These are phyloP conservation scores for Fusarium algeriense DNA, from an alignment of 2,329 filamentous ascomycete species.

Conservation along the genomic window DNA sequence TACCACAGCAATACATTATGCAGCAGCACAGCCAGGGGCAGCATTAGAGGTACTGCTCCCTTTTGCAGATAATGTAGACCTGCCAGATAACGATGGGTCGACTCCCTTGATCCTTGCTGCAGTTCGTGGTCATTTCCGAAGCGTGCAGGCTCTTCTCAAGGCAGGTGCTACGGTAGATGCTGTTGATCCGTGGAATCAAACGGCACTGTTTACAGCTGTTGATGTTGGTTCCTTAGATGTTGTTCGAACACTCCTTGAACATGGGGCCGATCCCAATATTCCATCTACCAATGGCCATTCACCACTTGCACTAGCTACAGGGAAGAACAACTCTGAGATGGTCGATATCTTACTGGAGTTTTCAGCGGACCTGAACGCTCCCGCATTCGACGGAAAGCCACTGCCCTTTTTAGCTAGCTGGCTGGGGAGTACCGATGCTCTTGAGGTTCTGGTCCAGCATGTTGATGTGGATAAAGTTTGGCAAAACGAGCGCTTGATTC, in stretches of 20 bases:
- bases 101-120: conserved; percentile 35
- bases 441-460: conserved; percentile 28
- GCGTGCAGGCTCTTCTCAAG: conserved; percentile 26
- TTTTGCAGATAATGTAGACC: conserved; percentile 27
- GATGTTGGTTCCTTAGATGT: conserved; percentile 20
- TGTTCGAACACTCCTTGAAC: conserved; percentile 24
- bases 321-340: conserved; percentile 24
- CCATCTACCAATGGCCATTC: conserved; percentile 19
- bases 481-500: conserved; percentile 26
- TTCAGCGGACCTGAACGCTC: conserved; percentile 15
- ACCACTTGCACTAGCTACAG: conserved; percentile 22
- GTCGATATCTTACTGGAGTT: conserved; percentile 28
- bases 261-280: conserved; percentile 32
- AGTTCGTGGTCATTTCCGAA: conserved; percentile 13
- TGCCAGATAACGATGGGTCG: conserved; percentile 26
- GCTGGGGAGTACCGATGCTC: conserved; percentile 13
- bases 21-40: conserved; percentile 26
- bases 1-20: conserved; percentile 36
- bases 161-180: conserved; percentile 32
- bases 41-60: conserved; percentile 32
- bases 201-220: conserved; percentile 32
- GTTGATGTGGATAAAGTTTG: conserved; percentile 28
- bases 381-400: conserved; percentile 20
- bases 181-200: conserved; percentile 28
- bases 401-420: conserved; percentile 27